Evolutionary conservation across 805 yeast species (phyloP).

Genomic region (Wickerhamomyces sydowiorum): DNA sequence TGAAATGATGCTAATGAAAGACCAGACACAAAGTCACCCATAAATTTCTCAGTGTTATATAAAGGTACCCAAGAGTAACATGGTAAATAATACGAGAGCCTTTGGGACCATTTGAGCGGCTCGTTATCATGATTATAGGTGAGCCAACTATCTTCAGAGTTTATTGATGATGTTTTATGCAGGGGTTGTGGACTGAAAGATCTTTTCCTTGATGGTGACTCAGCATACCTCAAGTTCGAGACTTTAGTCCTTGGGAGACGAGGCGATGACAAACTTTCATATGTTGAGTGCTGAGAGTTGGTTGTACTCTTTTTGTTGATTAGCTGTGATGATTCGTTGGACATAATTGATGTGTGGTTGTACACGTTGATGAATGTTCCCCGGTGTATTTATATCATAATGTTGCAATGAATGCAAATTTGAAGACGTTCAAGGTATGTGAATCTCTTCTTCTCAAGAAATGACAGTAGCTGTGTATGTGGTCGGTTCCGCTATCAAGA

Average conservation of each 20-base stretch:
- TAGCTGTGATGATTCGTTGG: not conserved
- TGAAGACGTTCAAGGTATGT: too few relatives aligned
- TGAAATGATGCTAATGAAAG: constrained; percentile 85
- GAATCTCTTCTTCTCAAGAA: too few relatives aligned
- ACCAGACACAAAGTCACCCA: constrained; percentile 77
- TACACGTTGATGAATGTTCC: too few relatives aligned
- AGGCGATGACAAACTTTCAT: not conserved
- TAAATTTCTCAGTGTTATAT: constrained; percentile 33
- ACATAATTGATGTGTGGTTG: too few relatives aligned
- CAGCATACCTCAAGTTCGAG: not conserved
- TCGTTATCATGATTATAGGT: constrained; percentile 1
- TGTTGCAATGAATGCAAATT: not conserved
- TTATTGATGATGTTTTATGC: constrained; percentile 3
- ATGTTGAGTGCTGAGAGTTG: not conserved
- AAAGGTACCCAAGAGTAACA: constrained; percentile 60
- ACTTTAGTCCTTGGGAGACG: constrained; percentile 1
- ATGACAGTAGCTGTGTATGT: too few relatives aligned
- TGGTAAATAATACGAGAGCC: constrained; percentile 60
- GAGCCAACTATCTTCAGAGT: constrained; percentile 6
- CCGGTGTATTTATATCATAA: not conserved
- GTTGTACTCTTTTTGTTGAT: not conserved
- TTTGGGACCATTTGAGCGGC: constrained; percentile 14
- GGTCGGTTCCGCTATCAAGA: too few relatives aligned
- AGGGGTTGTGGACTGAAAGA: not conserved
- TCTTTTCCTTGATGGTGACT: not conserved